A percentile compares a stretch with the other conserved stretches of the same genome.
Conservation (phyloP, 176 grass and related monocot species). For the Musa itinerans region DNA sequence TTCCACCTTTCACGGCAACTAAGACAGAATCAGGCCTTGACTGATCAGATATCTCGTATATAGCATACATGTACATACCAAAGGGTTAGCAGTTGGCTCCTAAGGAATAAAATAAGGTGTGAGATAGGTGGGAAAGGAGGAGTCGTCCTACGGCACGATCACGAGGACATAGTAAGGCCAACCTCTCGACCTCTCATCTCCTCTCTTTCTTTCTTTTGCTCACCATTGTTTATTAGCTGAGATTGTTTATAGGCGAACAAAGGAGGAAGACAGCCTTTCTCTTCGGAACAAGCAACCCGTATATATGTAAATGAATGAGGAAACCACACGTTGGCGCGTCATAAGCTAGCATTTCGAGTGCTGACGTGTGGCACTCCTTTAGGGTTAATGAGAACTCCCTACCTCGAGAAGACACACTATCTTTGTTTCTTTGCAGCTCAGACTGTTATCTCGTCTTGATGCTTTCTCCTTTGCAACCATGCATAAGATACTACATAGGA, state of each 20-base stretch:
- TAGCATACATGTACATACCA: background rate
- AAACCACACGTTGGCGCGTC: constrained; percentile 13
- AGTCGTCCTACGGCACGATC: background rate
- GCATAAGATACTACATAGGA: background rate
- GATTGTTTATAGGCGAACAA: background rate
- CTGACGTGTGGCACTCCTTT: background rate
- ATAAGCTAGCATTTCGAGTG: constrained; percentile 15
- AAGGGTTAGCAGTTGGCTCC: background rate
- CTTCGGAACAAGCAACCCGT: background rate
- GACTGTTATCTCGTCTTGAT: background rate
- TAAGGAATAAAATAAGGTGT: background rate
- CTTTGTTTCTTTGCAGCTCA: background rate
- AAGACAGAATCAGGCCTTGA: no score
- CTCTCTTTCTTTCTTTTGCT: background rate
- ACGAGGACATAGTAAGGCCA: background rate
- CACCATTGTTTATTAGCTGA: background rate
- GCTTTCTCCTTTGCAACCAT: background rate
- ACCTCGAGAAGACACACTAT: constrained; percentile 2
- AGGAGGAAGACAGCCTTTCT: background rate
- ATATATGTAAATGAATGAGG: background rate
- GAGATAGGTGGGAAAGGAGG: background rate
- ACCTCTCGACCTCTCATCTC: background rate
- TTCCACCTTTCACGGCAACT: no score
- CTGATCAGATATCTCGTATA: background rate
- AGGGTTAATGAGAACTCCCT: background rate